phyloP scores from a whole-genome alignment of 202 grass and related monocot genomes.

The Miscanthus sacchariflorus region DNA sequence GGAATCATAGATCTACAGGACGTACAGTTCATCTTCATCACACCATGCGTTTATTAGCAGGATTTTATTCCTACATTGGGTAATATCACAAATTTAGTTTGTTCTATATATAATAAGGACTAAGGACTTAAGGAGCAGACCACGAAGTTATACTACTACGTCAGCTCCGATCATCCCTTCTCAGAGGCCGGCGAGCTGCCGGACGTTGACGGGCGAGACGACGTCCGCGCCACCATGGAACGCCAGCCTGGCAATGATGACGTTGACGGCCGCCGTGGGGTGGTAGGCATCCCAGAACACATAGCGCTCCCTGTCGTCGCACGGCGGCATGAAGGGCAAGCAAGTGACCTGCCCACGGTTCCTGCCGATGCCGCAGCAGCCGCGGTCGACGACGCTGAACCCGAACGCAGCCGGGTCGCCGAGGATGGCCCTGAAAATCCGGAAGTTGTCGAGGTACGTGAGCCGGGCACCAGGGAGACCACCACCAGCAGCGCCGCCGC shows the following conservation, averaged over 20 bases:
- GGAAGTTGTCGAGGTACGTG: slow-evolving; percentile 58
- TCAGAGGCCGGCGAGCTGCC: slow-evolving; percentile 48
- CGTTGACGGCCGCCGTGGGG: slow-evolving; percentile 67
- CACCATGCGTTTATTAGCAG: background rate
- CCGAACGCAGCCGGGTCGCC: slow-evolving; percentile 47
- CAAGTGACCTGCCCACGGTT: slow-evolving; percentile 69
- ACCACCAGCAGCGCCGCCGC: background rate
- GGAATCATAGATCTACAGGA: no score
- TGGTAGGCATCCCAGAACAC: slow-evolving; percentile 98
- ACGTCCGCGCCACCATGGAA: slow-evolving; percentile 49
- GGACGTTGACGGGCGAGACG: slow-evolving; percentile 62
- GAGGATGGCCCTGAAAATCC: slow-evolving; percentile 56
- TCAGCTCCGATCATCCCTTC: background rate
- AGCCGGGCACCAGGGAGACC: slow-evolving; percentile 40
- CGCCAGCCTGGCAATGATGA: slow-evolving; percentile 57
- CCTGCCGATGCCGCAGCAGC: slow-evolving; percentile 67
- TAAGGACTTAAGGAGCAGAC: background rate
- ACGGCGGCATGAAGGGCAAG: slow-evolving; percentile 70
- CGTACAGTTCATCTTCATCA: no score
- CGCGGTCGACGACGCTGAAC: slow-evolving; percentile 60
- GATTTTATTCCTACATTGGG: background rate
- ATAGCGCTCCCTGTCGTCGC: slow-evolving; percentile 53
- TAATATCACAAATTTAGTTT: background rate
- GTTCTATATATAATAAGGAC: no score
- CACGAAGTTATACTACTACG: background rate